Percentiles rank a stretch among this genome's conserved stretches.
phyloP scores from a whole-genome alignment of 2,329 filamentous ascomycete genomes.

The Cladophialophora exuberans region DNA sequence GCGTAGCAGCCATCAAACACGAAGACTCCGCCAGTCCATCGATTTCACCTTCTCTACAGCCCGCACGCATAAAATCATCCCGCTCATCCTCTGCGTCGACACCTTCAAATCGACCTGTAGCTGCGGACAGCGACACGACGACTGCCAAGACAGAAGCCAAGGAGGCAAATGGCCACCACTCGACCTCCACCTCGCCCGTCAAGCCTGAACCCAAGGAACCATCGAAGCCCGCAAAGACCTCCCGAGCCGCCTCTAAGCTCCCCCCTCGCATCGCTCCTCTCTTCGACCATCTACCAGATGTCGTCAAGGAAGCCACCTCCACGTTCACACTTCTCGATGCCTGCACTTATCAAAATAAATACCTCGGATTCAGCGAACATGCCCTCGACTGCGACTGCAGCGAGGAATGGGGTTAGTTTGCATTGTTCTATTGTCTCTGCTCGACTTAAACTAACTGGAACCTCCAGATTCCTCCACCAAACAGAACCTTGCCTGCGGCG shows the following conservation, averaged over 20 bases:
- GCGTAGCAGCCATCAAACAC: slow-evolving; percentile 29
- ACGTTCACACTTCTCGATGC: slow-evolving; percentile 80
- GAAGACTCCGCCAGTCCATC: slow-evolving; percentile 26
- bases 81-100: slow-evolving; percentile 30
- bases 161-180: slow-evolving; percentile 62
- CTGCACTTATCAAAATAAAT: slow-evolving; percentile 89
- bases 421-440: slow-evolving; percentile 18
- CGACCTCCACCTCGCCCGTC: slow-evolving; percentile 59
- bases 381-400: slow-evolving; percentile 93
- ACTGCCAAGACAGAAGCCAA: slow-evolving; percentile 46
- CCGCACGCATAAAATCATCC: slow-evolving; percentile 27
- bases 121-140: slow-evolving; percentile 19
- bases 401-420: slow-evolving; percentile 85
- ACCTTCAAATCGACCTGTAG: slow-evolving; percentile 18
- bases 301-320: slow-evolving; percentile 72
- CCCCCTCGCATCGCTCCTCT: slow-evolving; percentile 65
- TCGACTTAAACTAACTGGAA: slow-evolving; percentile 36
- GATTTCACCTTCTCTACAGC: slow-evolving; percentile 24
- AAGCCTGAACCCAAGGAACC: slow-evolving; percentile 58
- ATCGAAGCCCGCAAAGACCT: slow-evolving; percentile 70
- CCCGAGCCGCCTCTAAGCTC: slow-evolving; percentile 73
- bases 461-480: slow-evolving; percentile 53
- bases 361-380: slow-evolving; percentile 87
- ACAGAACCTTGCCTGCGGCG: slow-evolving; percentile 83
- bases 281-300: slow-evolving; percentile 76